phyloP scores from a whole-genome alignment of 31 red algal genomes.

The Asparagopsis taxiformis region DNA sequence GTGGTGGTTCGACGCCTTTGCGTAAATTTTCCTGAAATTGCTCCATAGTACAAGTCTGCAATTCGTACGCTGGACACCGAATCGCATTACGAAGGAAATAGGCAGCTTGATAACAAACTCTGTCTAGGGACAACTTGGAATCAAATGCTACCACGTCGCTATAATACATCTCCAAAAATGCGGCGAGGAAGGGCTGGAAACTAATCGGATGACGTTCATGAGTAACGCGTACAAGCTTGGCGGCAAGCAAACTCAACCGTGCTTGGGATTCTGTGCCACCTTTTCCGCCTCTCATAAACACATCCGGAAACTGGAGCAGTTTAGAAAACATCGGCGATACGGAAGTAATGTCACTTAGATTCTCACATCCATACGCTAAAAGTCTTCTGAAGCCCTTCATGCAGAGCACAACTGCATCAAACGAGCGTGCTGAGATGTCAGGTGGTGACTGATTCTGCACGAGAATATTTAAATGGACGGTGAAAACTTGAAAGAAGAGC shows the following conservation, averaged over 20 bases:
- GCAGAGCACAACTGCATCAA: constrained; percentile 41
- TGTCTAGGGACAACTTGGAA: constrained; percentile 21
- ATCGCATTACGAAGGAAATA: constrained; percentile 33
- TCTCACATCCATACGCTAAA: constrained; percentile 37
- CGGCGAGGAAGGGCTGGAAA: constrained; percentile 47
- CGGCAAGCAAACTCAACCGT: constrained; percentile 34
- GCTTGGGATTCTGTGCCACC: constrained; percentile 23
- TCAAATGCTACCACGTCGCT: constrained; percentile 34
- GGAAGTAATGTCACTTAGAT: constrained; percentile 6
- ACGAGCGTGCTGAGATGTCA: constrained; percentile 19
- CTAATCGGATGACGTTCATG: constrained; percentile 52
- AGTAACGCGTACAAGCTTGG: constrained; percentile 44
- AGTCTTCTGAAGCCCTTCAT: constrained; percentile 44
- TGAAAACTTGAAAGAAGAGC: constrained; percentile 37
- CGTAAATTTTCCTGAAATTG: constrained; percentile 4
- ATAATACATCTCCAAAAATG: constrained; percentile 62
- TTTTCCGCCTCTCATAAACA: constrained; percentile 37
- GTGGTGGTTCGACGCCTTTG: constrained; percentile 14
- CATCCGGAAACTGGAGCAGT: constrained; percentile 23
- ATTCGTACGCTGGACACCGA: constrained; percentile 26
- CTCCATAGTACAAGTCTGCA: constrained; percentile 10
- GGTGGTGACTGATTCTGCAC: constrained; percentile 2
- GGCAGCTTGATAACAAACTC: constrained; percentile 47
- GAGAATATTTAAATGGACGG: constrained; percentile 23
- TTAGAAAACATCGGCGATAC: constrained; percentile 24